Evolutionary conservation across 2,329 filamentous ascomycete species (phyloP), one percentile per base, ranked within the genome.

Genomic region (Hypoxylon sp.): DNA sequence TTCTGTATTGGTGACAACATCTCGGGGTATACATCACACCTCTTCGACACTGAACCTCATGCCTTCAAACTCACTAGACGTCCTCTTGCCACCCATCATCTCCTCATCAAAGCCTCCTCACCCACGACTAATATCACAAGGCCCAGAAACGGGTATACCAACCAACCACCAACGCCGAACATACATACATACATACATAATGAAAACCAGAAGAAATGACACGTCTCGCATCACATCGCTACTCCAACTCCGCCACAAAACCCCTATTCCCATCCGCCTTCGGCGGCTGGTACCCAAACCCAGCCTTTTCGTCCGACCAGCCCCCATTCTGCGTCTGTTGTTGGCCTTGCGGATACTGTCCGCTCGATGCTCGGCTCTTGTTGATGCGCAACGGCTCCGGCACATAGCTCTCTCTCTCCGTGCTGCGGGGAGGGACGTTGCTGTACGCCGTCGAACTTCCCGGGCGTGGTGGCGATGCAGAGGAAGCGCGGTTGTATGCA

Each of bases 361-460:
- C 52, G 29, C 47, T 38, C 4, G 50, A 15, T 16, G 41, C 9
- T 11, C 45, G 34, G 4, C 9, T 38, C 25, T 26, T 36, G 7
- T 51, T 55, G n/a, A 60, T 31, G 40, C 53, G 57, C 31, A 57
- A 53, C 7, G 57, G 57, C 36, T 51, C 57, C 27, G 57, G 57
- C 15, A 45, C n/a, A 42, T 31, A 25, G 16, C 17, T 25, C 12
- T 31, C 21, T 5, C 32, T 46, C 2, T 27, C 45, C 1, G 30
- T 6, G 20, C 41, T 34, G 11, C 26, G 11, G 8, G 32, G 2
- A 27, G n/a, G 20, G n/a, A n/a, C 17, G 7, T 51, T 46, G 3
- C 36, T 11, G 23, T 51, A 49, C 9, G 38, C 7, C 7, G 35
- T 9, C 3, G 43, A 5, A 23, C 7, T 29, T 7, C 26, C 27